A percentile compares a stretch with the other conserved stretches of the same genome.
phyloP scores from a whole-genome alignment of 2,329 filamentous ascomycete genomes.

The Verticillium tricorpus region DNA sequence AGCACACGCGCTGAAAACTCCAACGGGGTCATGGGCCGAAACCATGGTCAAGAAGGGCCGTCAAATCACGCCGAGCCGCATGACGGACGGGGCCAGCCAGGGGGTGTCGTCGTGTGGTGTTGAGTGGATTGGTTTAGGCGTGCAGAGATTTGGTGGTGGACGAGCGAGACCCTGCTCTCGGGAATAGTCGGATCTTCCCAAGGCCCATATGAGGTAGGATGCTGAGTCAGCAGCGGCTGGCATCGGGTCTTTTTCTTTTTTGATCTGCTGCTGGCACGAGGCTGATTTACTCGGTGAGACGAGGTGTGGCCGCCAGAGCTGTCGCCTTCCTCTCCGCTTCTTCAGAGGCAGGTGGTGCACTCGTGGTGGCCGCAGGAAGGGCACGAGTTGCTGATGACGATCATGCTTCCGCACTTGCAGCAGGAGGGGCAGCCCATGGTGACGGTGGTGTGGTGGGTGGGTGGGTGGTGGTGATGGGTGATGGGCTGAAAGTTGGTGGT shows the following conservation, averaged over 20 bases:
- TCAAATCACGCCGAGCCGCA: background rate
- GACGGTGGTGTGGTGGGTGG: constrained; percentile 6
- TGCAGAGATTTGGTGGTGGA: background rate
- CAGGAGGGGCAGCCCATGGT: constrained; percentile 46
- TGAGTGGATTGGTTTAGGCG: background rate
- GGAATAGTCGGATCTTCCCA: background rate
- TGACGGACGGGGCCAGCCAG: background rate
- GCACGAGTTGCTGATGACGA: constrained; percentile 53
- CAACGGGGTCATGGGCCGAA: background rate
- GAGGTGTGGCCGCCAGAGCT: background rate
- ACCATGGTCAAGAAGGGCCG: background rate
- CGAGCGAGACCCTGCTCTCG: background rate
- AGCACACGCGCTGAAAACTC: background rate
- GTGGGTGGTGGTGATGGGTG: constrained; percentile 6
- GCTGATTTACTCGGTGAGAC: background rate
- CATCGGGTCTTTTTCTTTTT: background rate
- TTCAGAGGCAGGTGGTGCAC: constrained; percentile 40
- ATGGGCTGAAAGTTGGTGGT: too few species aligned
- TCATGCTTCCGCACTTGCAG: constrained; percentile 51
- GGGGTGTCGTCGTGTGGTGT: background rate
- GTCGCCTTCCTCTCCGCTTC: background rate
- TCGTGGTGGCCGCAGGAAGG: constrained; percentile 44
- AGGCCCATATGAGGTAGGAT: background rate
- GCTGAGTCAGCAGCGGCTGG: background rate
- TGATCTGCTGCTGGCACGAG: background rate